Conservation (phyloP, 495 filamentous ascomycete species). For the Chaetomidium leptoderma region DNA sequence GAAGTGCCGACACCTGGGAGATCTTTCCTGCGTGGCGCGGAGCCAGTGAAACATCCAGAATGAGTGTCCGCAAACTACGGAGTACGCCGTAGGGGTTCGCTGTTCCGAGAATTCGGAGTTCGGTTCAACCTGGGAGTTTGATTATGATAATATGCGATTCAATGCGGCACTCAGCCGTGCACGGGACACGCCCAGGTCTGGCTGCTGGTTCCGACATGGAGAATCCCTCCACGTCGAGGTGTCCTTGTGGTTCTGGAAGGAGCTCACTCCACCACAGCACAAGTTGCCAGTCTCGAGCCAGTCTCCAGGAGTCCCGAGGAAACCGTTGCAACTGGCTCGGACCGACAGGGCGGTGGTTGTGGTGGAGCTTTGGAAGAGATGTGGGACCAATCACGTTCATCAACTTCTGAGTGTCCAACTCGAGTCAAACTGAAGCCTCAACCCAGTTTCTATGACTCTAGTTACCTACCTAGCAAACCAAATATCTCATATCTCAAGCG, state of each 20-base stretch:
- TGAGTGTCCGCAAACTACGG: not conserved
- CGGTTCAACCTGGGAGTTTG: slow-evolving; percentile 22
- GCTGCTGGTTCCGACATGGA: not conserved
- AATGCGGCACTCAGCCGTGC: slow-evolving; percentile 20
- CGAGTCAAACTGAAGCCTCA: too few species aligned
- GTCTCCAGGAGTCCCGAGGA: too few species aligned
- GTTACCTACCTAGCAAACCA: too few species aligned
- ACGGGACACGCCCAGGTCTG: not conserved
- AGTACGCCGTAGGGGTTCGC: not conserved
- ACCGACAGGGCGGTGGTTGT: too few species aligned
- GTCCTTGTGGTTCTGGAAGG: not conserved
- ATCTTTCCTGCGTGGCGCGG: not conserved
- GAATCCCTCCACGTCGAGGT: not conserved
- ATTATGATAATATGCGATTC: slow-evolving; percentile 30
- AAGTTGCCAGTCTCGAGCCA: too few species aligned
- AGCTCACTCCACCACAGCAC: not conserved
- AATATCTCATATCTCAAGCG: too few species aligned
- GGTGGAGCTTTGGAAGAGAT: too few species aligned
- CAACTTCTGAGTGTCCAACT: too few species aligned
- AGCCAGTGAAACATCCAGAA: slow-evolving; percentile 1
- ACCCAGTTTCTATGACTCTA: too few species aligned
- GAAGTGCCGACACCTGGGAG: not conserved
- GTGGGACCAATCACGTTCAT: too few species aligned
- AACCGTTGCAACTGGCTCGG: too few species aligned
- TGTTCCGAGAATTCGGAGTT: not conserved